These are phyloP conservation scores for Exophiala dermatitidis DNA, from an alignment of 2,329 filamentous ascomycete species.

Conservation along the genomic window DNA sequence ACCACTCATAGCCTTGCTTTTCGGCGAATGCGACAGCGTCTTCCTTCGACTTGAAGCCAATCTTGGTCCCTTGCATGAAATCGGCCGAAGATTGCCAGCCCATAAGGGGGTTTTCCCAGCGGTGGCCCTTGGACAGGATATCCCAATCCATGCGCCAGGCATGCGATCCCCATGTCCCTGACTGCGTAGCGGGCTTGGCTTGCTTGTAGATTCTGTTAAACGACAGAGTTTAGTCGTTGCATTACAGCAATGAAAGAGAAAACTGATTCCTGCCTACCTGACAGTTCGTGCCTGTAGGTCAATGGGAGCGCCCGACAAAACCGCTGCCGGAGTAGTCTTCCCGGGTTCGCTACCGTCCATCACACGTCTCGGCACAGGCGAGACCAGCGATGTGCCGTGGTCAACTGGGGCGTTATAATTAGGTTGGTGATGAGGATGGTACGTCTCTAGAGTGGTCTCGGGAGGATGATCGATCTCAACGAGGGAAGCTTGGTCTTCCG, in stretches of 20 bases:
- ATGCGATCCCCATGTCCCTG: slow-evolving; percentile 73
- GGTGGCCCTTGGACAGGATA: slow-evolving; percentile 78
- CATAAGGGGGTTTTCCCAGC: slow-evolving; percentile 98
- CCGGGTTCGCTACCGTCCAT: slow-evolving; percentile 84
- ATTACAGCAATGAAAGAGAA: background rate
- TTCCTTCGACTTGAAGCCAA: slow-evolving; percentile 88
- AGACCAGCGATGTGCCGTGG: slow-evolving; percentile 84
- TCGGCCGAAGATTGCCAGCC: slow-evolving; percentile 97
- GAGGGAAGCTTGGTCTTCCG: slow-evolving; percentile 37
- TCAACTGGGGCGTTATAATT: slow-evolving; percentile 77
- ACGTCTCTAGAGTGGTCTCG: slow-evolving; percentile 45
- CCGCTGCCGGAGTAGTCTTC: slow-evolving; percentile 67
- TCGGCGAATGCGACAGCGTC: slow-evolving; percentile 92
- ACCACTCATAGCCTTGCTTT: slow-evolving; percentile 99
- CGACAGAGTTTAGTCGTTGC: slow-evolving; percentile 10
- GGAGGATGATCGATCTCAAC: slow-evolving; percentile 34
- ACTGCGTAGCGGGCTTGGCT: slow-evolving; percentile 91
- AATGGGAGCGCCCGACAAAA: slow-evolving; percentile 83
- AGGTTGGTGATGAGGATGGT: slow-evolving; percentile 59
- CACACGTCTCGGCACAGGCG: slow-evolving; percentile 78
- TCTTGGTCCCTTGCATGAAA: slow-evolving; percentile 84
- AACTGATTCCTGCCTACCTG: slow-evolving; percentile 53
- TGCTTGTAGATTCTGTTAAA: slow-evolving; percentile 75
- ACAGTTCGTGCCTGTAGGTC: slow-evolving; percentile 92
- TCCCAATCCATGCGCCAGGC: slow-evolving; percentile 99